Evolutionary conservation across 257 asterid genomes (phyloP).

Genomic region (Scutellaria minor): DNA sequence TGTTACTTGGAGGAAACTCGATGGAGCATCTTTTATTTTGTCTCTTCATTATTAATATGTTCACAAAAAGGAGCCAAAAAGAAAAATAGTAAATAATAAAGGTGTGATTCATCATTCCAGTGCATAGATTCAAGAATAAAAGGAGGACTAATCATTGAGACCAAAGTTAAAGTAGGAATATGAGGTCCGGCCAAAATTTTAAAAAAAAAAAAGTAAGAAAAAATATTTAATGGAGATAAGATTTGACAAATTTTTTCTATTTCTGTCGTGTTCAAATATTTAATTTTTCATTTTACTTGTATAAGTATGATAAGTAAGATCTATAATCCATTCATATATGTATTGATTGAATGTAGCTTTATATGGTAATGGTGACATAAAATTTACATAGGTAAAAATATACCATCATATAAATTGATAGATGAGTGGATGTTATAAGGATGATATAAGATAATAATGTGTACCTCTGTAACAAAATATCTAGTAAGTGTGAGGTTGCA

Average conservation of each 20-base stretch:
- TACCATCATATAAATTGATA: no score
- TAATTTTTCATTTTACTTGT: no score
- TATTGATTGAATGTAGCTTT: no score
- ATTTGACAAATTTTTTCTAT: not conserved
- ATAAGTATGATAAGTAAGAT: no score
- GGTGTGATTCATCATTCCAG: conserved; percentile 54
- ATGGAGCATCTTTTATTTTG: conserved; percentile 42
- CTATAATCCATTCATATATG: no score
- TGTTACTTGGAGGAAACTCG: conserved; percentile 31
- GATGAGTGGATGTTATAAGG: no score
- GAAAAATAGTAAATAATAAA: conserved; percentile 40
- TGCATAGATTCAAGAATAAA: conserved; percentile 40
- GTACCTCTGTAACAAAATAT: no score
- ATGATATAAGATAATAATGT: no score
- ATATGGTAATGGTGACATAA: no score
- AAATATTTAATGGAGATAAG: conserved; percentile 13
- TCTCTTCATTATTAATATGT: conserved; percentile 40
- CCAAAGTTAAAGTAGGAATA: conserved; percentile 14
- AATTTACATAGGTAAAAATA: no score
- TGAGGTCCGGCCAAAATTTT: not conserved
- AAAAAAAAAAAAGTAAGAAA: not conserved
- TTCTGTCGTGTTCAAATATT: no score
- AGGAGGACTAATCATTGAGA: conserved; percentile 37
- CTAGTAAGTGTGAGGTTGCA: no score
- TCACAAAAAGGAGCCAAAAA: conserved; percentile 42